These are phyloP conservation scores for Stephanodiscus minutulus DNA, from an alignment of 108 stramenopile genomes.

Conservation along the genomic window DNA sequence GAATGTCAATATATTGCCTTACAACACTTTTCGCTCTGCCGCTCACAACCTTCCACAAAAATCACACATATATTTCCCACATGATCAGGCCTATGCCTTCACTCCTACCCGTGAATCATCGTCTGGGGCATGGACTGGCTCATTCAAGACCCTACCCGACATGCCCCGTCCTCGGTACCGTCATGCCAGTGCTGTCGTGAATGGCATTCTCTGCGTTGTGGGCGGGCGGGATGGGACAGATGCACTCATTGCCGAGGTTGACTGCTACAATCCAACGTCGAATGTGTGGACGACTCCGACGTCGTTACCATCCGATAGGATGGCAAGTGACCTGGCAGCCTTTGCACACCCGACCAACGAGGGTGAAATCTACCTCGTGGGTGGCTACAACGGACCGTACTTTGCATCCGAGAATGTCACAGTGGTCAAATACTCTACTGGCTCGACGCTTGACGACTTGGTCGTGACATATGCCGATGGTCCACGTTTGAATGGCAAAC, in stretches of 20 bases:
- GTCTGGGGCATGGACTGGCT: constrained; percentile 11
- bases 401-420: constrained; percentile 29
- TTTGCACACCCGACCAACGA: constrained; percentile 22
- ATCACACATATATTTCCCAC: no score
- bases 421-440: constrained; percentile 13
- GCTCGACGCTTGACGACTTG: no score
- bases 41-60: no score
- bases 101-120: constrained; percentile 19
- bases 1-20: no score
- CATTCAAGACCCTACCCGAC: constrained; percentile 33
- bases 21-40: no score
- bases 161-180: constrained; percentile 61
- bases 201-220: constrained; percentile 38
- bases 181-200: constrained; percentile 47
- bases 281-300: constrained; percentile 57
- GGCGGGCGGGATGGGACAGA: constrained; percentile 60
- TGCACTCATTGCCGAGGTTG: constrained; percentile 52
- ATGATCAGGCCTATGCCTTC: constrained; percentile 21
- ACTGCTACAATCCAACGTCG: constrained; percentile 59
- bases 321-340: constrained; percentile 52
- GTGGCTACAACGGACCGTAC: constrained; percentile 64
- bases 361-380: constrained; percentile 51
- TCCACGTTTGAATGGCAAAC: not conserved
- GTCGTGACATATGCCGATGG: not conserved
- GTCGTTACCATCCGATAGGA: constrained; percentile 38